Evolutionary conservation across 441 rosid genomes (phyloP), one percentile per base, ranked within the genome.

Genomic region (Breynia disticha): DNA sequence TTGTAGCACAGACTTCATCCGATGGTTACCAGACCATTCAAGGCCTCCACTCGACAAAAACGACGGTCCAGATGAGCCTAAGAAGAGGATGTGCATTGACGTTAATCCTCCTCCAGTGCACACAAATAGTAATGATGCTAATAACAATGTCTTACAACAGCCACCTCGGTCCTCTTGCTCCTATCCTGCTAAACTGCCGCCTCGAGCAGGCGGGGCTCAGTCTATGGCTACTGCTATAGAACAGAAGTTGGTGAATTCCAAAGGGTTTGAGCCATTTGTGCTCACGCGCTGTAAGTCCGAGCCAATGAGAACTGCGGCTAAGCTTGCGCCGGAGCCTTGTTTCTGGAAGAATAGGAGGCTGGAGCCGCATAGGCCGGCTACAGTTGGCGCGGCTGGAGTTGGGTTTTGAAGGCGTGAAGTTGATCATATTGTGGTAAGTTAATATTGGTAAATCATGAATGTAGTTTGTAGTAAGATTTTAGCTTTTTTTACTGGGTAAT

Each of bases 251-350:
- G 74, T 62, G 17, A 86, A 78, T 7, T 73, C 61, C 60, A 81
- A 70, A 74, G 79, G 59, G 2, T 74, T 62, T 46, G 93, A 83
- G 77, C 88, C 90, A 52, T 81, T 79, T 20, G 77, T 67, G 52
- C 71, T 90, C 11, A 82, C 80, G 1, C 88, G 98, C 51, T 90
- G 98, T 72, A 90, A 85, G 76, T 90, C 98, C 6, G 98, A 90
- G 78, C 98, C 98, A 32, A 75, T 75, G 79, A 79, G 78, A 53
- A 65, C 86, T 9, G 70, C 85, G 15, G 64, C 65, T 8, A 87
- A 81, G 67, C 80, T 85, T 1, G 84, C 85, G 3, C 75, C 84
- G 1, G 96, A 83, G 55, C 72, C 81, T 62, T 81, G 98, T 65
- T 87, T 72, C 64, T 87, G 96, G 95, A 87, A 87, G 72, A 90